These are phyloP conservation scores for Oryza longistaminata DNA, from an alignment of 176 grass and related monocot genomes.

Conservation along the genomic window DNA sequence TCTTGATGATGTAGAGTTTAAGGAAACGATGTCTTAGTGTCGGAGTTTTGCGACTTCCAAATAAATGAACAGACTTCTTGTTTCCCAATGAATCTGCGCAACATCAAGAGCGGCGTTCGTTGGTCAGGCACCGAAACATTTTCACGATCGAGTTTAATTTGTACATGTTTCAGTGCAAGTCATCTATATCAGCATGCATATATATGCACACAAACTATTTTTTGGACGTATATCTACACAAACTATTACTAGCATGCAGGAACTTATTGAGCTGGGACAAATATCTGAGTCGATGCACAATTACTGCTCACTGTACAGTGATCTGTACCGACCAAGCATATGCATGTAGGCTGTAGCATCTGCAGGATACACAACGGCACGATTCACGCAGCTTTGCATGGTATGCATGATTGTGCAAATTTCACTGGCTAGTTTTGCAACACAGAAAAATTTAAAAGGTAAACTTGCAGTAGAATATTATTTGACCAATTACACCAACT, in stretches of 20 bases:
- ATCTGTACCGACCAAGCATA: neutral
- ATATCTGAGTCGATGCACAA: neutral
- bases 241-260: neutral
- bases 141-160: neutral
- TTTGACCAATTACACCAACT: slow-evolving; percentile 31
- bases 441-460: slow-evolving; percentile 23
- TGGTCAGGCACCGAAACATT: neutral
- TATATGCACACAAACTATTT: neutral
- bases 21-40: accelerated
- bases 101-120: slow-evolving; percentile 21
- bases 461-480: slow-evolving; percentile 2
- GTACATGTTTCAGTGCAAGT: too few relatives aligned
- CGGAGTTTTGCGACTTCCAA: too few relatives aligned
- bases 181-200: too few relatives aligned
- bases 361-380: neutral
- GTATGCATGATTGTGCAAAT: neutral
- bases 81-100: neutral
- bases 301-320: neutral
- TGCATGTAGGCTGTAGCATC: neutral
- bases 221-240: neutral
- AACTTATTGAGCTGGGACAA: neutral
- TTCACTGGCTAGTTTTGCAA: slow-evolving; percentile 4
- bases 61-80: neutral
- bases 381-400: neutral
- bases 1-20: too few relatives aligned